phyloP scores from a whole-genome alignment of 2,329 filamentous ascomycete species.

The Metarhizium guizhouense region DNA sequence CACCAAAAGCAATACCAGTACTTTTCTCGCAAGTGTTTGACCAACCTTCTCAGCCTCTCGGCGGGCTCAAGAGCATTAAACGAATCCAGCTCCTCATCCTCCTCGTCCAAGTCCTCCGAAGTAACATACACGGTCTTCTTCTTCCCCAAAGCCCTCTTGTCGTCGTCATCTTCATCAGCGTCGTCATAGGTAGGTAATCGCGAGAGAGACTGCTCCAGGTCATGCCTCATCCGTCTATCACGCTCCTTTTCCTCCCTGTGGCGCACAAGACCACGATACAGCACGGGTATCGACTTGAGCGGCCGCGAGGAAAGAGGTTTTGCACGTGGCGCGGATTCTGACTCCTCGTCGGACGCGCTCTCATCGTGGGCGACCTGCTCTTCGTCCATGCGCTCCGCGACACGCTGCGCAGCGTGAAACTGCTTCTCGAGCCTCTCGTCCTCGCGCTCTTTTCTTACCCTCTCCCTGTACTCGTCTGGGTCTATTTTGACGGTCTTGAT shows the following conservation, averaged over 20 bases:
- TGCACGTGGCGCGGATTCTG: slow-evolving; percentile 31
- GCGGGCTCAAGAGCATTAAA: slow-evolving; percentile 62
- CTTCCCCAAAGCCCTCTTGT: slow-evolving; percentile 59
- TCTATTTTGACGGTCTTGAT: slow-evolving; percentile 54
- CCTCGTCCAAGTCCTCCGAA: slow-evolving; percentile 64
- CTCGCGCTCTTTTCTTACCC: slow-evolving; percentile 63
- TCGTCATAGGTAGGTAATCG: slow-evolving; percentile 58
- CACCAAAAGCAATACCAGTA: slow-evolving; percentile 95
- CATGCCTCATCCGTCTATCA: slow-evolving; percentile 54
- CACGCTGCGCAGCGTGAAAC: slow-evolving; percentile 69
- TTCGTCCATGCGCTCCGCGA: slow-evolving; percentile 67
- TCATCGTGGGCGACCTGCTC: slow-evolving; percentile 28
- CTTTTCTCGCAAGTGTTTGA: slow-evolving; percentile 60
- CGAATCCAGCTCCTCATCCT: slow-evolving; percentile 70
- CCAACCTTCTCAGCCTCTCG: slow-evolving; percentile 58
- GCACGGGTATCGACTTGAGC: slow-evolving; percentile 61
- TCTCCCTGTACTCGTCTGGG: slow-evolving; percentile 63
- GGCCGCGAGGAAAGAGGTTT: slow-evolving; percentile 14
- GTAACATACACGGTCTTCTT: slow-evolving; percentile 45
- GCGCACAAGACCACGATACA: slow-evolving; percentile 70
- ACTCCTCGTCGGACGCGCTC: slow-evolving; percentile 10
- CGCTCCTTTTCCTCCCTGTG: slow-evolving; percentile 61
- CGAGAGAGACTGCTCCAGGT: slow-evolving; percentile 56
- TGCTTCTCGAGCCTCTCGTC: slow-evolving; percentile 58
- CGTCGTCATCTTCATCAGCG: slow-evolving; percentile 63